Evolutionary conservation across 1,139 yeast genomes (phyloP), one percentile per base, ranked within the genome.

Genomic region (Zygosaccharomyces pseudobailii): DNA sequence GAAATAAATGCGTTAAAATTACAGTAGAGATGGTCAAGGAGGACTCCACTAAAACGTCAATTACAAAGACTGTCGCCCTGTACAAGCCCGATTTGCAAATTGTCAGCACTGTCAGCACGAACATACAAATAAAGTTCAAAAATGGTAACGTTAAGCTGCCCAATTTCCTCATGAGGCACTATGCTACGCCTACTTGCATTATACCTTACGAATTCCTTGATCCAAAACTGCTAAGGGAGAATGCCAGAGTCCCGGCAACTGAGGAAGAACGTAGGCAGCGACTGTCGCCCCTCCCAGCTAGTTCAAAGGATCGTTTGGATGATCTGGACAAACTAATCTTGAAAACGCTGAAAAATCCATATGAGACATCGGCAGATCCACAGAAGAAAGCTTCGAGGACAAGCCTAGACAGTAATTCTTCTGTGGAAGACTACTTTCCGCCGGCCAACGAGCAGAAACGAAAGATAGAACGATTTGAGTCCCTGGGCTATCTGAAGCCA

Each of bases 11-110:
- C 38, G 60, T 79, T 36, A 75, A 76, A 51, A 65, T 81, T 6
- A 78, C 84, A 0, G 75, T 81, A 10, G 86, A 80, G 55, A 70
- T 80, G 51, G 75, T 79, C 13, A 71, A 68, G 45, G 63, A 60
- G 23, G 53, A 55, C 21, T 56, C 64, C 3, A 61, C 79, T 10
- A 75, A 73, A 47, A 66, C 67, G n/a, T 76, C 79, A 6, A 58
- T 80, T 44, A 71, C 73, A 46, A 78, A 76, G 46, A 75, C 78
- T 68, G 71, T 76, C 46, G 70, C 71, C 42, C 64, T 80, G 28
- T 79, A 80, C 59, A 77, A 73, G 55, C 86, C 87, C 10, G 77
- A 76, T 53, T 65, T 80, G 52, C 77, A 79, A 32, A 54, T 77
- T 2, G 55, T 71, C 3, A 66, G 71, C 20, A 65, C 70, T 3